These are phyloP conservation scores for Fusarium compactum DNA, from an alignment of 2,329 filamentous ascomycete species.

Conservation along the genomic window DNA sequence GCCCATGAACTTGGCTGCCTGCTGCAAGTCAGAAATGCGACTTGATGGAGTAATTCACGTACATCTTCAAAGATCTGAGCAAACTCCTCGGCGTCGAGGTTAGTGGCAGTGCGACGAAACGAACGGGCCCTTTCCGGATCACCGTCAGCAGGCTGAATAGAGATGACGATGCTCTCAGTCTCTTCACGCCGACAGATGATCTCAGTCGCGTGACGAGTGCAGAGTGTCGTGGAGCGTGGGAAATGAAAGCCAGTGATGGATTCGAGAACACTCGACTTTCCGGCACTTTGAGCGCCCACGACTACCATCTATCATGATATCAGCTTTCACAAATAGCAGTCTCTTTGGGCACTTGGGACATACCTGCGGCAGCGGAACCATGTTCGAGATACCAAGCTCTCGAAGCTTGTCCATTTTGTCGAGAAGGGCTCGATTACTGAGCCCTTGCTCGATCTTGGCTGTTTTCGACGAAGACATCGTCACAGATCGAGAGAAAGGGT, in stretches of 20 bases:
- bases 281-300: conserved; percentile 86
- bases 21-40: no score
- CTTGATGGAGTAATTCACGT: no score
- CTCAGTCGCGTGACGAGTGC: conserved; percentile 63
- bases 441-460: conserved; percentile 12
- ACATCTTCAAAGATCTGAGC: conserved; percentile 57
- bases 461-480: conserved; percentile 23
- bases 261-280: conserved; percentile 87
- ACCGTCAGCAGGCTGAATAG: conserved; percentile 51
- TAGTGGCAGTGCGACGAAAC: conserved; percentile 47
- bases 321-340: no score
- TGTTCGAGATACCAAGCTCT: conserved; percentile 54
- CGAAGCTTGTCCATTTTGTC: conserved; percentile 58
- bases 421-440: conserved; percentile 43
- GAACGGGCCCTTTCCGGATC: conserved; percentile 21
- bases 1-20: no score
- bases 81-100: conserved; percentile 49
- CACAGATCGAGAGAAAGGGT: not conserved
- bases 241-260: conserved; percentile 66
- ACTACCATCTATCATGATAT: conserved; percentile 66
- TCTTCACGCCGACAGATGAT: conserved; percentile 58
- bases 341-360: no score
- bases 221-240: conserved; percentile 53
- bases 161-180: conserved; percentile 53
- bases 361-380: conserved; percentile 67